Evolutionary conservation across 441 rosid genomes (phyloP).

Genomic region (Kokia cookei): DNA sequence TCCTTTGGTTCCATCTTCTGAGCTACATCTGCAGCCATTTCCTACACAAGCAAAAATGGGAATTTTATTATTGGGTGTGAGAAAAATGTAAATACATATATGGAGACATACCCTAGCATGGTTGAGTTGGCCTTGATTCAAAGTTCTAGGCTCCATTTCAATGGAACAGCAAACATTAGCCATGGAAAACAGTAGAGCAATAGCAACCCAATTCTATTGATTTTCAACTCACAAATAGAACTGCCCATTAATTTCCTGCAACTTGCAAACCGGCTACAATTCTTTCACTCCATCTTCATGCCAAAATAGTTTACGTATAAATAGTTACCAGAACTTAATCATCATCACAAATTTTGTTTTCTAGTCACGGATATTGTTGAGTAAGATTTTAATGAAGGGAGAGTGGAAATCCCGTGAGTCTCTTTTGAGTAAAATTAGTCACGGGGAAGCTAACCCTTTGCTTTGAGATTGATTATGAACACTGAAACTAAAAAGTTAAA

Average conservation of each 20-base stretch:
- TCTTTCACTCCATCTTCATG: not conserved
- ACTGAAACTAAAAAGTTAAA: no score
- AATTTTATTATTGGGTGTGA: no score
- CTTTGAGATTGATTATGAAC: no score
- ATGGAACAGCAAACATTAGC: conserved; percentile 4
- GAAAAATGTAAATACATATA: not conserved
- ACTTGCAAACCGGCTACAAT: not conserved
- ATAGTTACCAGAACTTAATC: not conserved
- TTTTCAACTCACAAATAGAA: not conserved
- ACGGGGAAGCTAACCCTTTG: no score
- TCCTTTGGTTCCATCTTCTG: conserved; percentile 1
- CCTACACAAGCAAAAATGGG: not conserved
- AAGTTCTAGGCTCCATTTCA: conserved; percentile 6
- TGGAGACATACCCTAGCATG: not conserved
- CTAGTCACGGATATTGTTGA: not conserved
- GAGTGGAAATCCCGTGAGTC: not conserved
- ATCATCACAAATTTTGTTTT: not conserved
- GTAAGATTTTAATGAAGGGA: no score
- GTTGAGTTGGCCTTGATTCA: conserved; percentile 7
- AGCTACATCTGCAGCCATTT: conserved; percentile 8
- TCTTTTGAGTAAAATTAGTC: no score
- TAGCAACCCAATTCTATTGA: not conserved
- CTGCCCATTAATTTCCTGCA: not conserved
- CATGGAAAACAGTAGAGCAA: not conserved
- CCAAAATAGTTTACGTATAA: not conserved